A percentile compares a stretch with the other conserved stretches of the same genome.
Conservation (phyloP, 106 monocot species). For the Phalaenopsis equestris region DNA sequence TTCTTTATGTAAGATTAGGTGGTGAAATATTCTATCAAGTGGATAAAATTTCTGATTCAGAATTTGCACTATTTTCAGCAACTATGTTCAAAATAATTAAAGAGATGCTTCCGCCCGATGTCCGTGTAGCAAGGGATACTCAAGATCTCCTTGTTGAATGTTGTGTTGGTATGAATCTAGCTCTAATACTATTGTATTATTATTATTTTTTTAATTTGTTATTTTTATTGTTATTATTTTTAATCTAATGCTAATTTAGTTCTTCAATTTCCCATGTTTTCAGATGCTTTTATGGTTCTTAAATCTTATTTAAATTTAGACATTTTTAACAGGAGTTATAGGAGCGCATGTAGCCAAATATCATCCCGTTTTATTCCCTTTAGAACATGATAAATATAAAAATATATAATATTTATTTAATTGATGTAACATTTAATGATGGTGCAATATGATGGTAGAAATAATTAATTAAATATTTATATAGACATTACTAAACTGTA, state of each 20-base stretch:
- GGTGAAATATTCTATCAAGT: not conserved
- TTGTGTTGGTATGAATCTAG: slow-evolving; percentile 64
- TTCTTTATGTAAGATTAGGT: not conserved
- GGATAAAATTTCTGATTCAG: not conserved
- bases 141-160: slow-evolving; percentile 99
- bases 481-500: no score
- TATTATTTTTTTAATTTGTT: not conserved
- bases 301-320: not conserved
- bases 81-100: slow-evolving; percentile 98
- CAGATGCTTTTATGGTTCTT: not conserved
- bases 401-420: no score
- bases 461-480: no score
- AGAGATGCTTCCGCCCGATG: slow-evolving; percentile 98
- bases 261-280: not conserved
- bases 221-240: not conserved
- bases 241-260: not conserved
- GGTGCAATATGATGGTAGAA: no score
- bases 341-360: no score
- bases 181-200: not conserved
- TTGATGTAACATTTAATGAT: no score
- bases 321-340: not conserved
- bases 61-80: slow-evolving; percentile 38
- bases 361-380: no score
- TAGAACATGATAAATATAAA: no score
- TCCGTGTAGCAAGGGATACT: slow-evolving; percentile 90